These are phyloP conservation scores for Pachysandra terminalis DNA, from an alignment of 164 flowering plant genomes.

Conservation along the genomic window DNA sequence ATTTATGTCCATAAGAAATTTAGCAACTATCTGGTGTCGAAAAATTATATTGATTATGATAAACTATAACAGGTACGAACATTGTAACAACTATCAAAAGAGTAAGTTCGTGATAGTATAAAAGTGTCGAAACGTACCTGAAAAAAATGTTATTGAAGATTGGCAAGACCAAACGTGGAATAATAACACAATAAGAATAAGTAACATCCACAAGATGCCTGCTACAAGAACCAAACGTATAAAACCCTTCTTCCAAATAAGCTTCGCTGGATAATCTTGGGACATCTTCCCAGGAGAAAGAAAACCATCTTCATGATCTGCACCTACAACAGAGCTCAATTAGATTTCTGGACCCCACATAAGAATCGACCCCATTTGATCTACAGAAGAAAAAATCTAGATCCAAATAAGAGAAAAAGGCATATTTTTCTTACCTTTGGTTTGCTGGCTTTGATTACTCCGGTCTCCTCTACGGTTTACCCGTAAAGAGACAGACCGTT, in stretches of 20 bases:
- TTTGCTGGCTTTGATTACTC: slow-evolving; percentile 5
- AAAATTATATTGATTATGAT: too few species aligned
- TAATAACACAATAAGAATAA: slow-evolving; percentile 65
- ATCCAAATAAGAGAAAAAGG: background rate
- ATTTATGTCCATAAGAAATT: too few species aligned
- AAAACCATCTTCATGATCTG: slow-evolving; percentile 44
- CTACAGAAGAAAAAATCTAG: background rate
- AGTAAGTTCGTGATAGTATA: too few species aligned
- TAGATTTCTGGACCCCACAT: background rate
- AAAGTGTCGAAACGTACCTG: slow-evolving; percentile 47
- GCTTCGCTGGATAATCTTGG: slow-evolving; percentile 55
- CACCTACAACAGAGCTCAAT: slow-evolving; percentile 11
- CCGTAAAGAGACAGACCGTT: slow-evolving; percentile 18
- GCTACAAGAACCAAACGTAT: slow-evolving; percentile 69
- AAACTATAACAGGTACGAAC: too few species aligned
- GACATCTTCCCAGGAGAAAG: slow-evolving; percentile 32
- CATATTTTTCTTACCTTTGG: slow-evolving; percentile 32
- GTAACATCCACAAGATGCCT: slow-evolving; percentile 82
- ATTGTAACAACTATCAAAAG: too few species aligned
- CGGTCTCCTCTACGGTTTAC: slow-evolving; percentile 11
- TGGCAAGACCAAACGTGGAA: slow-evolving; percentile 93
- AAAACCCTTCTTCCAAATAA: slow-evolving; percentile 76
- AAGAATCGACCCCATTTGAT: background rate
- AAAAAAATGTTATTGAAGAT: slow-evolving; percentile 67
- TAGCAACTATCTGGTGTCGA: too few species aligned